phyloP scores from a whole-genome alignment of 2,329 filamentous ascomycete genomes.

The Monosporascus ibericus region DNA sequence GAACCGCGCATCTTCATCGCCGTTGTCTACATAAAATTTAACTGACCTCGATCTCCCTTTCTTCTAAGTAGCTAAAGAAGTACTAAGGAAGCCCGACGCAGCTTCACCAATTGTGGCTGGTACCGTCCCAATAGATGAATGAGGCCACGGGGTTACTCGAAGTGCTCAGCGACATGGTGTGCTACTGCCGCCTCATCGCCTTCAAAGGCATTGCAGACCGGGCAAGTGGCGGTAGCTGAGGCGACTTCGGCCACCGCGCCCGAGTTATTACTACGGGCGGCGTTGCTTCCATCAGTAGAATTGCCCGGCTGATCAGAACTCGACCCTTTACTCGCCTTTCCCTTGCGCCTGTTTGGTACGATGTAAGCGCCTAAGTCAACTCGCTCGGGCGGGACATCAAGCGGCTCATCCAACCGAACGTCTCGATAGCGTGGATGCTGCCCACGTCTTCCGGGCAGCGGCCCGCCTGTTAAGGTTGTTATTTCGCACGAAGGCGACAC shows the following conservation, averaged over 20 bases:
- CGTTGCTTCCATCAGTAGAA: constrained; percentile 5
- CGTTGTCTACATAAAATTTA: too few relatives aligned
- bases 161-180: constrained; percentile 59
- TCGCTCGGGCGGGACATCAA: constrained; percentile 32
- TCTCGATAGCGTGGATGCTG: constrained; percentile 22
- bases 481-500: constrained; percentile 4
- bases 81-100: too few relatives aligned
- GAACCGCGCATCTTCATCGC: too few relatives aligned
- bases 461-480: constrained; percentile 3
- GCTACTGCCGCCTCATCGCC: constrained; percentile 64
- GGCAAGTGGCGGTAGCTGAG: constrained; percentile 42
- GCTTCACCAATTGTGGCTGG: too few relatives aligned
- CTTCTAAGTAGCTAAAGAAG: too few relatives aligned
- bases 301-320: constrained; percentile 10
- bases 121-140: not conserved
- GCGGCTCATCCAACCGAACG: constrained; percentile 28
- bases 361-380: constrained; percentile 47
- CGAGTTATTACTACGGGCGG: constrained; percentile 4
- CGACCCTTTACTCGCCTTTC: constrained; percentile 19
- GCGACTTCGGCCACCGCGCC: constrained; percentile 15
- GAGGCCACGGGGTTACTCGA: constrained; percentile 27
- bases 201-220: constrained; percentile 60
- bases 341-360: constrained; percentile 29
- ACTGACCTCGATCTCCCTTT: too few relatives aligned
- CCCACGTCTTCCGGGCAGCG: constrained; percentile 14